These are phyloP conservation scores for Narthecium ossifragum DNA, from an alignment of 106 monocot genomes.

Conservation along the genomic window DNA sequence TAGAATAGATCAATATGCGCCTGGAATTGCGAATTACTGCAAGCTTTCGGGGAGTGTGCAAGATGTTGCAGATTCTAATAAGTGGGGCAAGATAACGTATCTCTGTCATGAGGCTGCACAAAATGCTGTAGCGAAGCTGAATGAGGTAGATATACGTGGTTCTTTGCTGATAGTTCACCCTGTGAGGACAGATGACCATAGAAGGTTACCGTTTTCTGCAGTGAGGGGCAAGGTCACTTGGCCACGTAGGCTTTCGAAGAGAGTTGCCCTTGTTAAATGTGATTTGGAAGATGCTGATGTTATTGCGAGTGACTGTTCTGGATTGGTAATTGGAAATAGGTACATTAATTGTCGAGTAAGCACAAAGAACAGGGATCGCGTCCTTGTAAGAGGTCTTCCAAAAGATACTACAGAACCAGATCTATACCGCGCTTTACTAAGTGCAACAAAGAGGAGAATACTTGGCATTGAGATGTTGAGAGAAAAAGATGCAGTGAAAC, in stretches of 20 bases:
- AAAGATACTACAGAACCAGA: conserved; percentile 60
- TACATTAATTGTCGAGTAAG: conserved; percentile 45
- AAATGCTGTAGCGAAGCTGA: conserved; percentile 48
- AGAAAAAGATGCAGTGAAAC: conserved; percentile 26
- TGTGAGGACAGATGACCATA: conserved; percentile 13
- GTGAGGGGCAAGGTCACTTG: conserved; percentile 72
- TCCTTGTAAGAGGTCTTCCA: conserved; percentile 56
- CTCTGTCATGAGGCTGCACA: conserved; percentile 60
- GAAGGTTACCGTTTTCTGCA: conserved; percentile 33
- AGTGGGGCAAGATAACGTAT: conserved; percentile 81
- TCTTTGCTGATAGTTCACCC: conserved; percentile 44
- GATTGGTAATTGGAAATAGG: conserved; percentile 35
- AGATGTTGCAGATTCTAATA: too few relatives aligned
- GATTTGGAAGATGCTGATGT: conserved; percentile 31
- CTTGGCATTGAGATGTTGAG: conserved; percentile 39
- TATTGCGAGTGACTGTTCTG: conserved; percentile 41
- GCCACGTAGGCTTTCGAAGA: conserved; percentile 72
- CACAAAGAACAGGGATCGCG: conserved; percentile 23
- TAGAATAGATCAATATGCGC: conserved; percentile 33
- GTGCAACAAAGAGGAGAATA: conserved; percentile 43
- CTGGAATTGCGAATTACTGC: conserved; percentile 48
- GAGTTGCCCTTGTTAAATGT: conserved; percentile 62
- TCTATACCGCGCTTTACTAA: conserved; percentile 39
- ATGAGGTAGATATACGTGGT: conserved; percentile 54
- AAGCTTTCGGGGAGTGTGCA: conserved; percentile 15